Conservation (phyloP, 2,329 filamentous ascomycete species). For the Xylaria polymorpha region DNA sequence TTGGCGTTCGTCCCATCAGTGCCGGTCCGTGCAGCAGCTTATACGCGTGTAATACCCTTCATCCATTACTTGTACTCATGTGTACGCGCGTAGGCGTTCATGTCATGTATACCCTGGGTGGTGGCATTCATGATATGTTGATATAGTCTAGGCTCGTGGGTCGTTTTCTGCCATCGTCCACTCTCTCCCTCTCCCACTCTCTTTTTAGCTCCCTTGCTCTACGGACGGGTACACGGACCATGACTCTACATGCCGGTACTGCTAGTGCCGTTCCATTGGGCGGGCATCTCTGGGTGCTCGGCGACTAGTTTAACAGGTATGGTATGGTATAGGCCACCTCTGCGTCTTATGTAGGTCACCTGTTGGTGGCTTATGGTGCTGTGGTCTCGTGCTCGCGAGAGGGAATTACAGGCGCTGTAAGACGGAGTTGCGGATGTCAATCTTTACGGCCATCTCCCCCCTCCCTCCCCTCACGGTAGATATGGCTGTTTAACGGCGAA, state of each 20-base stretch:
- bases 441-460: background rate
- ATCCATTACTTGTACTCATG: too few relatives aligned
- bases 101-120: background rate
- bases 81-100: background rate
- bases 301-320: conserved; percentile 29
- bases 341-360: conserved; percentile 35
- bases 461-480: background rate
- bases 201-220: background rate
- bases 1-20: conserved; percentile 24
- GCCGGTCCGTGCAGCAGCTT: conserved; percentile 14
- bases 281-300: conserved; percentile 30
- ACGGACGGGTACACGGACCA: conserved; percentile 10
- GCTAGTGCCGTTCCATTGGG: conserved; percentile 13
- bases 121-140: background rate
- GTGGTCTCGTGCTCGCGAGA: conserved; percentile 6
- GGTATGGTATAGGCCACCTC: conserved; percentile 23
- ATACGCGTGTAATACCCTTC: background rate
- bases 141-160: conserved; percentile 3
- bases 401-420: background rate
- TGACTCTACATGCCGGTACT: conserved; percentile 31
- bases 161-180: background rate
- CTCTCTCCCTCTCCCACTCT: background rate
- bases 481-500: background rate
- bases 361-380: conserved; percentile 33
- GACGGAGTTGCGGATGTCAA: conserved; percentile 14